Percentiles rank a stretch among this genome's conserved stretches.
These are phyloP conservation scores for Fraxinus platypoda DNA, from an alignment of 305 asterid genomes.

Conservation along the genomic window DNA sequence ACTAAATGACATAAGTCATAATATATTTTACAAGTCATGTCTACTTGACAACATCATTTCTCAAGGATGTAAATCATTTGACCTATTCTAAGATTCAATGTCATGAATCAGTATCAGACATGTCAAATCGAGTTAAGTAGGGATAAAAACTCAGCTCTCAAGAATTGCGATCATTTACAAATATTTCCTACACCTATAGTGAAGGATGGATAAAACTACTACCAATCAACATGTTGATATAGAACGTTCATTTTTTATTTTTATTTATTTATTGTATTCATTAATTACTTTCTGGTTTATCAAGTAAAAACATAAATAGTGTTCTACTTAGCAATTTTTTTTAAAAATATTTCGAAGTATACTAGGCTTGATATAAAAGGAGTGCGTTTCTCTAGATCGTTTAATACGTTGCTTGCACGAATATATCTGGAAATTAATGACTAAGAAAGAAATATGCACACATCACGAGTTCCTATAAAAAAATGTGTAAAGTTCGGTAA, in stretches of 20 bases:
- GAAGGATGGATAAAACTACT: constrained; percentile 37
- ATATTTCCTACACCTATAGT: constrained; percentile 26
- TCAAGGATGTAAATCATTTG: constrained; percentile 13
- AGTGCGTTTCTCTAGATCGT: neutral
- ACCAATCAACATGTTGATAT: constrained; percentile 20
- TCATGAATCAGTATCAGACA: constrained; percentile 38
- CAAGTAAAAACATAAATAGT: neutral
- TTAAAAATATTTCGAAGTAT: neutral
- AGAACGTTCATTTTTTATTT: no score
- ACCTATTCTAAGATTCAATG: constrained; percentile 37
- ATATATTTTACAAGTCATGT: constrained; percentile 23
- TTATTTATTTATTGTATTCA: neutral
- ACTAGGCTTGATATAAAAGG: neutral
- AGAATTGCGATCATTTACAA: constrained; percentile 17
- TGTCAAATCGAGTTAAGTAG: constrained; percentile 35
- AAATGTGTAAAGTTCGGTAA: neutral
- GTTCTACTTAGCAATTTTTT: neutral
- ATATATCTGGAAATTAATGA: neutral
- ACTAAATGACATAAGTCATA: no score
- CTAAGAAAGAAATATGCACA: neutral
- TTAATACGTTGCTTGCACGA: neutral
- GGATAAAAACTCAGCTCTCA: constrained; percentile 20
- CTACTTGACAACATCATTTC: constrained; percentile 31
- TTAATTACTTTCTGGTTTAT: neutral
- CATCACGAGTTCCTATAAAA: neutral